Base-by-base conservation (phyloP, 768 basidiomycete species). In the Filobasidium wieringae region DNA sequence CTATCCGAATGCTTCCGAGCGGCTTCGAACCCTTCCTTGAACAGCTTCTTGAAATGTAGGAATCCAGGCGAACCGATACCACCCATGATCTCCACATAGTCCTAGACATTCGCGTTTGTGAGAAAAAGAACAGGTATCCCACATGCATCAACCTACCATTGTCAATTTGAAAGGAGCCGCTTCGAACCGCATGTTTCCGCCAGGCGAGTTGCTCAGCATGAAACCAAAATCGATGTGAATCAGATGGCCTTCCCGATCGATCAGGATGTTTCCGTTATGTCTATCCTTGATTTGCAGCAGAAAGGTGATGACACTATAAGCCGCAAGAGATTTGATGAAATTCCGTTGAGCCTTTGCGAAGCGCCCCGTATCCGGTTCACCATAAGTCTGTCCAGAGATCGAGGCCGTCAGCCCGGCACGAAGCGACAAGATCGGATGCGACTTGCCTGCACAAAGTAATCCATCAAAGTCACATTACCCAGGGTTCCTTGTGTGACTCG, bases 141-240 rank as follows among this genome's bases (percentile, higher is more conserved):
- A 6, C n/a, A 49, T 33, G 17, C 30, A 30, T 19, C 4, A 19
- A 60, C 69, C 60, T 22, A 70, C 69, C 66, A 85, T 78, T 7
- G 91, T 84, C 12, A 97, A 76, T 73, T 99, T 99, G 80, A 99
- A 99, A 1, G 95, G 95, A 1, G 95, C 92, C n/a, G 92, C 93
- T 76, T 99, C 95, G 72, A 99, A 97, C 27, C 93, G 88, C 62
- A 99, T 86, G 70, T 93, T 93, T 19, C 93, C 93, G 3, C 68
- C 68, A 0, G 95, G 95, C 1, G 92, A 90, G 73, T 96, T 96
- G 40, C 86, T 86, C 32, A 97, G 79, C 80, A 97, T 93, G 77
- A 97, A 97, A 1, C 95, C 95, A 71, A 97, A 99, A 73, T 97
- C 95, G 60, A 99, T 99, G 72, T 99, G 77, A 50, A 95, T 85